phyloP scores from a whole-genome alignment of 352 stramenopile species.

The Phytophthora pistaciae region DNA sequence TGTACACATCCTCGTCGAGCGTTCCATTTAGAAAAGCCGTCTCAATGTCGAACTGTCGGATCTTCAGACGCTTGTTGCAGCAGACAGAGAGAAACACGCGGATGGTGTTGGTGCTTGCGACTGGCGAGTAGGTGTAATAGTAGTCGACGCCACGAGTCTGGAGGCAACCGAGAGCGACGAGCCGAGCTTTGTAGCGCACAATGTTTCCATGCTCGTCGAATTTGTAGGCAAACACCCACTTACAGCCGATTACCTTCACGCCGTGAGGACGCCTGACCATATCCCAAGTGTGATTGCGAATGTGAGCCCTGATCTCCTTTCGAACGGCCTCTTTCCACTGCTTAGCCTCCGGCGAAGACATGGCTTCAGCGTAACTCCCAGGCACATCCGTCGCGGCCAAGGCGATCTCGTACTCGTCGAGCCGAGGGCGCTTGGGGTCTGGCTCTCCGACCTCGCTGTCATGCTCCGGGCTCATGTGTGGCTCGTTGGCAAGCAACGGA shows the following conservation, averaged over 20 bases:
- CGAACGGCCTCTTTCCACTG: conserved; percentile 26
- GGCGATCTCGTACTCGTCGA: conserved; percentile 15
- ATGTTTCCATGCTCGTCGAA: conserved; percentile 25
- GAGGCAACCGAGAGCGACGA: conserved; percentile 32
- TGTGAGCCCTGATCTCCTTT: conserved; percentile 1
- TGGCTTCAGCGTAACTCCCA: conserved; percentile 11
- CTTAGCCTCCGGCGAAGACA: neutral
- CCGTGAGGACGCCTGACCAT: conserved; percentile 1
- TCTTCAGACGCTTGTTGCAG: conserved; percentile 13
- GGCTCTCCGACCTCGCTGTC: neutral
- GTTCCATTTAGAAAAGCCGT: conserved; percentile 48
- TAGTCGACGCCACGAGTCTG: conserved; percentile 35
- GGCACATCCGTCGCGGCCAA: conserved; percentile 8
- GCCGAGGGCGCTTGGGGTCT: conserved; percentile 3
- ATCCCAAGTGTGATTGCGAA: conserved; percentile 26
- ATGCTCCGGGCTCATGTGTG: neutral
- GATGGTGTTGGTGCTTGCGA: conserved; percentile 30
- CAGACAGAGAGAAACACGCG: conserved; percentile 33
- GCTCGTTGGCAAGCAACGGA: neutral
- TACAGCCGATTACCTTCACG: conserved; percentile 29
- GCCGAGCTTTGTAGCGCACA: conserved; percentile 35
- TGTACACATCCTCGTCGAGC: conserved; percentile 40
- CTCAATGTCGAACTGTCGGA: conserved; percentile 39
- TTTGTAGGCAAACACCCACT: conserved; percentile 40
- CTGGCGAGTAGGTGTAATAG: conserved; percentile 35